A percentile compares a stretch with the other conserved stretches of the same genome.
phyloP scores from a whole-genome alignment of 2,329 filamentous ascomycete genomes.

The Diaporthe amygdali region DNA sequence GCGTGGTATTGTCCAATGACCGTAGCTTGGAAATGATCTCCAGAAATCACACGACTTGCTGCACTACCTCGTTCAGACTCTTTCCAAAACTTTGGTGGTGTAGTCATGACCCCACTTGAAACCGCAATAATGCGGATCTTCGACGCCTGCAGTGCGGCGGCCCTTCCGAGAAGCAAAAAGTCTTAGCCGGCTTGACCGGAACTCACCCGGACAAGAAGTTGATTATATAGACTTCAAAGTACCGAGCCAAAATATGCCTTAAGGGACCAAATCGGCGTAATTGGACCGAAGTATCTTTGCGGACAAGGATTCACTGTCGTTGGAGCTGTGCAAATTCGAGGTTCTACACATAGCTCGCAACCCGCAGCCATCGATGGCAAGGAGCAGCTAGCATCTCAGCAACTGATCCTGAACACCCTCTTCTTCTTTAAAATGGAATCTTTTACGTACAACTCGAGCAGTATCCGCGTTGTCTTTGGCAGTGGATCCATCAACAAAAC shows the following conservation, averaged over 20 bases:
- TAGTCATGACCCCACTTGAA: too few species aligned
- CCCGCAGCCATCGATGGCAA: background rate
- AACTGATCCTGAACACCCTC: background rate
- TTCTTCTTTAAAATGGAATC: conserved; percentile 42
- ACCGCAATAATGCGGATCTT: too few species aligned
- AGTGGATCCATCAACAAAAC: conserved; percentile 53
- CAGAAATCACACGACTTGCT: too few species aligned
- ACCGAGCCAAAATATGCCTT: background rate
- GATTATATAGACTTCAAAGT: fast-evolving
- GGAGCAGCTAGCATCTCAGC: background rate
- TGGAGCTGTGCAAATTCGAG: background rate
- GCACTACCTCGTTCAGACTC: too few species aligned
- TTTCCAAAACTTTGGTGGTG: too few species aligned
- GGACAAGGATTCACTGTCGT: background rate
- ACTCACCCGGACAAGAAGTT: background rate
- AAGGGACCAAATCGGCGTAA: background rate
- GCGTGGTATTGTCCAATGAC: too few species aligned
- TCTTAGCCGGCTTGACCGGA: background rate
- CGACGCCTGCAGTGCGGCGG: background rate
- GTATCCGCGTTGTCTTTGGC: conserved; percentile 58
- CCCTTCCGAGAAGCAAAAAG: background rate
- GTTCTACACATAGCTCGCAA: background rate
- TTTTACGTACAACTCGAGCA: conserved; percentile 59
- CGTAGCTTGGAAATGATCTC: too few species aligned
- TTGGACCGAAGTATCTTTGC: background rate